phyloP scores from a whole-genome alignment of 2,329 filamentous ascomycete genomes.

The Sclerotinia trifoliorum region DNA sequence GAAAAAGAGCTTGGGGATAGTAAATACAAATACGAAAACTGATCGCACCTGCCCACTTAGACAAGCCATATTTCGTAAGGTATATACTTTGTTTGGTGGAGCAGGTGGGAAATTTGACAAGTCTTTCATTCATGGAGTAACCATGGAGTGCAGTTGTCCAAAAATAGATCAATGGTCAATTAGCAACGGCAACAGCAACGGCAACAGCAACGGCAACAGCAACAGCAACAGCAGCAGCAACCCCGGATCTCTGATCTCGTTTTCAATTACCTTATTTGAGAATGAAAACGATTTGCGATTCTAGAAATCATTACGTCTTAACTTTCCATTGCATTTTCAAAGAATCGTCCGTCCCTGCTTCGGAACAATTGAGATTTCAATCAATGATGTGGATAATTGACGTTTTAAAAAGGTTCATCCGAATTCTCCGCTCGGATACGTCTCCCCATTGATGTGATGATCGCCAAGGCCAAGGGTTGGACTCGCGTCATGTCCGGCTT shows the following conservation, averaged over 20 bases:
- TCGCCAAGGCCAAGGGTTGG: not conserved
- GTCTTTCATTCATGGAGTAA: not conserved
- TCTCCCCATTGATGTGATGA: not conserved
- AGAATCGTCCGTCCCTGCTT: not conserved
- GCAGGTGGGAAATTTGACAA: not conserved
- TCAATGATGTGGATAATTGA: not conserved
- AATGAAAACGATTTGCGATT: not conserved
- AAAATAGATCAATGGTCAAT: not conserved
- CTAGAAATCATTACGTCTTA: not conserved
- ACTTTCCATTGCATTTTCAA: not conserved
- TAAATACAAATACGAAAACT: not conserved
- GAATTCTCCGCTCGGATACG: not conserved
- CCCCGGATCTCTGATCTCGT: not conserved
- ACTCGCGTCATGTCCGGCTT: not conserved
- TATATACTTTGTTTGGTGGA: constrained; percentile 15
- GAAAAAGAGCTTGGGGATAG: not conserved
- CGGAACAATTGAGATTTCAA: not conserved
- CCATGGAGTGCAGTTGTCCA: not conserved
- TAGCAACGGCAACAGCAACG: not conserved
- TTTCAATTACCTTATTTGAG: too few species aligned
- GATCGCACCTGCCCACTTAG: not conserved
- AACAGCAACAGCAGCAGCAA: not conserved
- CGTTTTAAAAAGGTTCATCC: not conserved
- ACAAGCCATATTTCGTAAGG: not conserved
- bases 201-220: too few species aligned